Percentiles rank a stretch among this genome's conserved stretches.
Conservation (phyloP, 495 filamentous ascomycete species). For the Trichocladium uniseriatum region DNA sequence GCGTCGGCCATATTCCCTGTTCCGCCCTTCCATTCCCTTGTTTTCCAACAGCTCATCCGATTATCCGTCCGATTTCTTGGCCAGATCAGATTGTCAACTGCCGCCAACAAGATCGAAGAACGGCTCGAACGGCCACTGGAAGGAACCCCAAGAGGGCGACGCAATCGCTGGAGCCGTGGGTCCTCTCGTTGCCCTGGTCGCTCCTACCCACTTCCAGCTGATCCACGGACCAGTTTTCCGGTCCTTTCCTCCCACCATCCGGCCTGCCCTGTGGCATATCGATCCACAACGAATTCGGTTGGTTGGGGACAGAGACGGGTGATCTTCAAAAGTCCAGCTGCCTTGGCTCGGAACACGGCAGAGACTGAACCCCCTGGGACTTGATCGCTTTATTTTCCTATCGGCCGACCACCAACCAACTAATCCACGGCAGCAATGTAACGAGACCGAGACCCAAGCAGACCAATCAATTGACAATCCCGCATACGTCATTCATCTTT, state of each 20-base stretch:
- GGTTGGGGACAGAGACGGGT: background rate
- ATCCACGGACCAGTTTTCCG: slow-evolving; percentile 1
- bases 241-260: background rate
- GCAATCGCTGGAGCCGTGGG: background rate
- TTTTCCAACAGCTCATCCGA: background rate
- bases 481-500: slow-evolving; percentile 5
- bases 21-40: background rate
- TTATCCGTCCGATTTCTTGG: background rate
- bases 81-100: too few species aligned
- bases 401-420: background rate
- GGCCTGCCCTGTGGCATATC: background rate
- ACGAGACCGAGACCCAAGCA: too few species aligned
- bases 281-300: background rate
- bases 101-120: too few species aligned
- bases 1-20: background rate
- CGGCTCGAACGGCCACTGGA: background rate
- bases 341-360: slow-evolving; percentile 5
- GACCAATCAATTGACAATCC: background rate
- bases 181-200: background rate
- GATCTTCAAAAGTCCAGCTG: background rate
- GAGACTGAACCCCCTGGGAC: background rate
- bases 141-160: background rate
- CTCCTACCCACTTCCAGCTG: background rate
- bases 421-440: slow-evolving; percentile 3
- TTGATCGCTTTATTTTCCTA: background rate